Base-by-base conservation (phyloP, 257 asterid genomes). In the Avicennia marina region DNA sequence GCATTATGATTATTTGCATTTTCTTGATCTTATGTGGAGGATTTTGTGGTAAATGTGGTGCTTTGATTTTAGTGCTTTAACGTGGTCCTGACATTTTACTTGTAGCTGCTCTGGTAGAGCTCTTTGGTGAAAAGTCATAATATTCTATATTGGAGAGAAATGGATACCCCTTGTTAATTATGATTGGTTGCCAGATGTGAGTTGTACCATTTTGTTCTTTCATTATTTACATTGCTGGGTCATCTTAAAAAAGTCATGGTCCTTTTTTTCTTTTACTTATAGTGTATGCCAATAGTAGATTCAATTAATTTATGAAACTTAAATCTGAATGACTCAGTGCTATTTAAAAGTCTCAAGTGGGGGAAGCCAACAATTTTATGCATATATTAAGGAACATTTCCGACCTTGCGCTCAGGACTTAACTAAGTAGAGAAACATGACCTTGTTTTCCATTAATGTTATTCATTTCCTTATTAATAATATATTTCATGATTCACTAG, bases 401-500 rank as follows among this genome's bases (percentile, higher is more conserved):
- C 17, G 26, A 36, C 16, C 44, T 60, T 20, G 24, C 16, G 6
- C 18, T 13, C 13, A n/a, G 20, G 31, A 26, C 8, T 8, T 56
- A 55, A 26, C 13, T 27, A 29, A 13, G 50, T 18, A 48, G 60
- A 7, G 19, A 41, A 42, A 24, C 27, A 24, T 53, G 34, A 57
- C 42, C 24, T 19, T 36, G 29, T 62, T 17, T 19, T 40, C 34
- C 12, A n/a, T 50, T 39, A 1, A n/a, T n/a, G n/a, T n/a, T n/a
- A n/a, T n/a, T 25, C 52, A 17, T 49, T 62, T 56, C 70, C 38
- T 15, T 7, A 7, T 42, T 64, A 3, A 34, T 47, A 46, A 57
- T 7, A n/a, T 25, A 25, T 39, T 29, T 16, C 26, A 15, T 57
- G 60, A 51, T 58, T 50, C 67, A 44, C n/a, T 4, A 64, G 72